Base-by-base conservation (phyloP, 139 green algal species). In the Closterium sp. region DNA sequence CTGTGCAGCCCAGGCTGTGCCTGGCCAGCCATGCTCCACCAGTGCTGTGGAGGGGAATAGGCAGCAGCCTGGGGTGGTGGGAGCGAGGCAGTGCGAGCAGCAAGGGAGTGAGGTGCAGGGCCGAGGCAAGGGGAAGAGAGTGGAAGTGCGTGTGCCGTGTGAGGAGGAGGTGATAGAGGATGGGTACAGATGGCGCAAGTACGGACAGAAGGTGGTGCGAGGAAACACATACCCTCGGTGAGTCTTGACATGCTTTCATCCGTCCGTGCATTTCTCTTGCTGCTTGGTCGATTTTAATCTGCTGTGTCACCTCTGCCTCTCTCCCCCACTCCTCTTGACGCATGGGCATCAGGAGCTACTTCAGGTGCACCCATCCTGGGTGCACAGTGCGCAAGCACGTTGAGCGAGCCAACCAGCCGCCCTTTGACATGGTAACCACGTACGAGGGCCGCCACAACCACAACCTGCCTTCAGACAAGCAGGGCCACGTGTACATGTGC, bases 361-460 rank as follows among this genome's bases (percentile, higher is more conserved):
- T 95, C 93, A 95, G 94, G 88, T 96, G 94, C 91, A 96, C 93
- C 5, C 25, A 33, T 16, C 25, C 86, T 0, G 86, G 88, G 25
- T 96, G 94, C 81, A 38, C 55, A 2, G 94, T 94, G 66, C 89
- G 93, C 28, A 96, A 96, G 91, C 88, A 96, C 64, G 93, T 95
- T 21, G 94, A 96, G 90, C 86, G 91, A 36, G 94, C 88, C 12
- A 30, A n/a, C 9, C 21, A 34, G 4, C 87, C 94, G 28, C 69
- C 35, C 21, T 88, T 66, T 23, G 86, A 87, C 4, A 84, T 93
- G 32, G 93, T 94, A 31, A 94, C 91, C 31, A 94, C 93, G 23
- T 96, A 96, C 88, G 93, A 96, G 91, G 92, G 92, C 30, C 87
- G 89, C 3, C 94, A 95, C 90, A 95, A 91, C n/a, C 94, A 95